phyloP scores from a whole-genome alignment of 805 yeast genomes.

The Scheffersomyces lignosus region DNA sequence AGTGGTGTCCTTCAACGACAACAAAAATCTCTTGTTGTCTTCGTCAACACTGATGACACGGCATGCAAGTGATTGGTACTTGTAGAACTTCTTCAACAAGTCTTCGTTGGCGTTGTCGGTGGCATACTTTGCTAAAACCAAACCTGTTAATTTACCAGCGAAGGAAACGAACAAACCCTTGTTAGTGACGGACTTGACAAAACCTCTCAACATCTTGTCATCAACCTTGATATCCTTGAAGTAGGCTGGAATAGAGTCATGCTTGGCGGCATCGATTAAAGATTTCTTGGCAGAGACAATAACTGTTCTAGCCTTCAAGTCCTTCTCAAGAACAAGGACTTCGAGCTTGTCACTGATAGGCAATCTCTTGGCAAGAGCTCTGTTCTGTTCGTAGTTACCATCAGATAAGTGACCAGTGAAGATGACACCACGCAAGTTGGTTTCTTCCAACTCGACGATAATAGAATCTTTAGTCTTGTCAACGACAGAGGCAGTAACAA shows the following conservation, averaged over 20 bases:
- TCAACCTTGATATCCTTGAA: conserved; percentile 59
- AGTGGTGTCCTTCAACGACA: conserved; percentile 52
- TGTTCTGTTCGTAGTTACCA: conserved; percentile 69
- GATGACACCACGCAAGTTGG: conserved; percentile 64
- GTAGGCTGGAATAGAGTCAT: conserved; percentile 51
- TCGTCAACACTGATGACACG: conserved; percentile 68
- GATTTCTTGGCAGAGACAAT: conserved; percentile 65
- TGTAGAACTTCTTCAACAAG: conserved; percentile 52
- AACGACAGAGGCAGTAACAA: conserved; percentile 59
- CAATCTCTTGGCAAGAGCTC: conserved; percentile 62
- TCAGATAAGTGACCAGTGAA: conserved; percentile 76
- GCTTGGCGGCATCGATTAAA: conserved; percentile 62
- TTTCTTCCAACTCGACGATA: conserved; percentile 52
- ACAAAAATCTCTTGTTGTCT: conserved; percentile 66
- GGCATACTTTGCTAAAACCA: conserved; percentile 74
- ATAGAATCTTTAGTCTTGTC: conserved; percentile 77
- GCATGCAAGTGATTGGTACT: conserved; percentile 71
- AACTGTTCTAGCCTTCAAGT: conserved; percentile 57
- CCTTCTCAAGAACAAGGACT: conserved; percentile 68
- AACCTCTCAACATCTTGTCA: conserved; percentile 60
- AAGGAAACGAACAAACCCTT: conserved; percentile 84
- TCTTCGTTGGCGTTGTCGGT: conserved; percentile 52
- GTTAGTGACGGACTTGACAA: conserved; percentile 71
- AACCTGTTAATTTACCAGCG: conserved; percentile 77
- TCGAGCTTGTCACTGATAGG: conserved; percentile 63